Evolutionary conservation across 1,284 basidiomycete species (phyloP).

Genomic region (Prillingera fragicola): DNA sequence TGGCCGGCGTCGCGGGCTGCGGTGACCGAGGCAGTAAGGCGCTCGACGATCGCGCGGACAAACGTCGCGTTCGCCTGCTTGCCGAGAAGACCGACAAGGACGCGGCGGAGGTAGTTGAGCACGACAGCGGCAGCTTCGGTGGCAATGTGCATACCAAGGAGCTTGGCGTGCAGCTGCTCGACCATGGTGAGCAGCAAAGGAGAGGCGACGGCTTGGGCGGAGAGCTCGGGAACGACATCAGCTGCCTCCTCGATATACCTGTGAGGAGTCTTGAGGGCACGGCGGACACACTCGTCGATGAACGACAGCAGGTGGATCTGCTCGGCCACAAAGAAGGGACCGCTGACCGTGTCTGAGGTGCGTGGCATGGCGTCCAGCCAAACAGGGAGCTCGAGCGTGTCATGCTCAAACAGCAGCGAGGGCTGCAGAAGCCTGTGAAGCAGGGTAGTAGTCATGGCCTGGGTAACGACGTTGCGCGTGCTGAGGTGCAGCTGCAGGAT

Average conservation of each 20-base stretch:
- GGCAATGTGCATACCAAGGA: constrained; percentile 54
- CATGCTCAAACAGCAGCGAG: constrained; percentile 77
- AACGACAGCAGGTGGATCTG: constrained; percentile 61
- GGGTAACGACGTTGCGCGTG: constrained; percentile 55
- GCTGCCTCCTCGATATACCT: constrained; percentile 73
- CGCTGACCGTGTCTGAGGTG: constrained; percentile 52
- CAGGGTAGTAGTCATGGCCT: constrained; percentile 56
- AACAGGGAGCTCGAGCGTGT: constrained; percentile 62
- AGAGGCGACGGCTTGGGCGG: constrained; percentile 51
- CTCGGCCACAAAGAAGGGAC: constrained; percentile 56
- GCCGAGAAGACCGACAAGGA: constrained; percentile 57
- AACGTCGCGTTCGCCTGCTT: constrained; percentile 52
- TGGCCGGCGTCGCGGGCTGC: constrained; percentile 35
- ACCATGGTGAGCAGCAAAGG: constrained; percentile 69
- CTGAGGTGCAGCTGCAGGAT: constrained; percentile 62
- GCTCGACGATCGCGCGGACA: constrained; percentile 22
- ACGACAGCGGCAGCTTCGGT: constrained; percentile 62
- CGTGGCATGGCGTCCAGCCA: constrained; percentile 61
- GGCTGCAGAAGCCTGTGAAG: constrained; percentile 59
- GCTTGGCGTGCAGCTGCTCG: constrained; percentile 67
- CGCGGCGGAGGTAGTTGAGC: constrained; percentile 58
- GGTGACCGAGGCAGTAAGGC: constrained; percentile 21
- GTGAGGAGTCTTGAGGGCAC: constrained; percentile 80
- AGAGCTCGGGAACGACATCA: constrained; percentile 23
- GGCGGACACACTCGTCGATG: constrained; percentile 77